Base-by-base conservation (phyloP, 2,329 filamentous ascomycete species). In the Elsinoe fawcettii region DNA sequence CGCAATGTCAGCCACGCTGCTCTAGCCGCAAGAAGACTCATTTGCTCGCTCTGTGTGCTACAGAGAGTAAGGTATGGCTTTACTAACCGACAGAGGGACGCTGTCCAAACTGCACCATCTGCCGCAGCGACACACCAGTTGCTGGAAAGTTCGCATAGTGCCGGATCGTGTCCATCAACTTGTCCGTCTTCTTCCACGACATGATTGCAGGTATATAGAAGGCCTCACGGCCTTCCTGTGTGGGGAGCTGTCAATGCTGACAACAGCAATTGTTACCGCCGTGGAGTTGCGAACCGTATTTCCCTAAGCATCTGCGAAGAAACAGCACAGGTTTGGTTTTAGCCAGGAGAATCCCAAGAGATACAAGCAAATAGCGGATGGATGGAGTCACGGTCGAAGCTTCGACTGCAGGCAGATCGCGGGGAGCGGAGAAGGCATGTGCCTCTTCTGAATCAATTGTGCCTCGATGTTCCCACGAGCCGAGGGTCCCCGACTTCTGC, bases 41-140 rank as follows among this genome's bases (percentile, higher is more conserved):
- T 12, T 3, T 37, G 34, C 34, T 37, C 34, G 5, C 9, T 37
- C 9, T 5, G 14, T 23, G 43, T 51, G 25, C 46, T 7, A 6
- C 5, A 53, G n/a, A 25, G 25, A 30, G 18, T 16, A 51, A 22
- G 22, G 46, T 30, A 20, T 7, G n/a, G n/a, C 18, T 12, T 3
- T 30, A n/a, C 60, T 27, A 39, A 61, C 60, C 89, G 65, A 85
- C 87, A 18, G 90, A 96, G 56, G 91, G 90, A 70, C 83, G 87
- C 77, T 96, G 90, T 70, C 92, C 92, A 72, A 96, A 96, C 73
- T 96, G 92, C 58, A 96, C 92, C 93, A 99, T 99, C 80, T 99
- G 93, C 72, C 93, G 84, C 74, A 99, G 80, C 71, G 91, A 96
- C 67, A 95, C 88, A 67, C 93, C 93, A 12, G 93, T 99, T 60